A percentile compares a stretch with the other conserved stretches of the same genome.
Conservation (phyloP, 1,284 basidiomycete species). For the Ganoderma sp. region DNA sequence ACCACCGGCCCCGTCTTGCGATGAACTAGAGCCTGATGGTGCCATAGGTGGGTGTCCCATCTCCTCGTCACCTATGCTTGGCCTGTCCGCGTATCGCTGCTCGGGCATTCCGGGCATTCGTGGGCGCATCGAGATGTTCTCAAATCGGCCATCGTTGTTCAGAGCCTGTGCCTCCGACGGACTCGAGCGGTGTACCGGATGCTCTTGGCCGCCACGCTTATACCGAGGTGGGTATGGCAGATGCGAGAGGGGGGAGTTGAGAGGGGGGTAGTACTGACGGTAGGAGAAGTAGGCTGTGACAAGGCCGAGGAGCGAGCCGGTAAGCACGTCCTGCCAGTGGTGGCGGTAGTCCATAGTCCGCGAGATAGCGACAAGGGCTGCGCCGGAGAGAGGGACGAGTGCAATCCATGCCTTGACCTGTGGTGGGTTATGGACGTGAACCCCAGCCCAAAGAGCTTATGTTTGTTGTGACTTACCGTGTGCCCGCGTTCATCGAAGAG, state of each 20-base stretch:
- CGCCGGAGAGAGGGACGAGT: conserved; percentile 78
- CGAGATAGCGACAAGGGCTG: conserved; percentile 88
- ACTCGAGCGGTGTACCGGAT: conserved; percentile 46
- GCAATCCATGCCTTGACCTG: conserved; percentile 88
- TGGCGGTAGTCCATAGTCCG: conserved; percentile 90
- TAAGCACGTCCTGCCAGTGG: conserved; percentile 87
- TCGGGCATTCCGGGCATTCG: conserved; percentile 10
- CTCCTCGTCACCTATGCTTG: conserved; percentile 26
- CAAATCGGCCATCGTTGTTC: background rate
- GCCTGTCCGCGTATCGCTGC: conserved; percentile 23
- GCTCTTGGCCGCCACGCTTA: conserved; percentile 46
- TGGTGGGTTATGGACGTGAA: conserved; percentile 10
- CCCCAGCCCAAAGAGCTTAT: background rate
- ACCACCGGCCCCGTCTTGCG: background rate
- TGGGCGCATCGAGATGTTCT: conserved; percentile 12
- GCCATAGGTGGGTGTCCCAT: background rate
- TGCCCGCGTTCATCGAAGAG: conserved; percentile 86
- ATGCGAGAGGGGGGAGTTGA: conserved; percentile 66
- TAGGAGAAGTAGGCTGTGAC: conserved; percentile 80
- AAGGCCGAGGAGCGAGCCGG: conserved; percentile 80
- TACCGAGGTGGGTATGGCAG: conserved; percentile 79
- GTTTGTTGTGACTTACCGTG: conserved; percentile 55
- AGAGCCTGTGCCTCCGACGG: conserved; percentile 16
- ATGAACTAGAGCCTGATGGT: background rate
- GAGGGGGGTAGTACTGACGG: conserved; percentile 78